Evolutionary conservation across 371 early-diverging fungal species (phyloP).

Genomic region (Coemansia sp.): DNA sequence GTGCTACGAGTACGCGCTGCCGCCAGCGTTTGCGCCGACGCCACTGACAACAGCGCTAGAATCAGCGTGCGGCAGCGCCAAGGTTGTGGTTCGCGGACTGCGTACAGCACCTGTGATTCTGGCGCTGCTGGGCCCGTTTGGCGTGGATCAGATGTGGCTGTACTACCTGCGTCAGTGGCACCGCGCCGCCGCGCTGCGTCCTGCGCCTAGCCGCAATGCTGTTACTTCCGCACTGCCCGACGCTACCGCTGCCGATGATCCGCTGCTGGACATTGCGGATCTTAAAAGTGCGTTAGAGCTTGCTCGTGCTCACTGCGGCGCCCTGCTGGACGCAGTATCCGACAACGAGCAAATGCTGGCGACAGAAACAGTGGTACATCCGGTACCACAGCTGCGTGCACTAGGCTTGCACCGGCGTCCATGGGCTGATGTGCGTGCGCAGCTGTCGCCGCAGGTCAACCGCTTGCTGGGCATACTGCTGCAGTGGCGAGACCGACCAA

Average conservation of each 20-base stretch:
- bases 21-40: slow-evolving; percentile 53
- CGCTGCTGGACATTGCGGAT: slow-evolving; percentile 13
- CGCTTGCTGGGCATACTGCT: slow-evolving; percentile 59
- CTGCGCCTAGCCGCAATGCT: slow-evolving; percentile 6
- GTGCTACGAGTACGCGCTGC: slow-evolving; percentile 54
- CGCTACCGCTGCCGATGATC: background rate
- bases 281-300: slow-evolving; percentile 31
- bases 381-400: slow-evolving; percentile 20
- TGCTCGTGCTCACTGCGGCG: slow-evolving; percentile 19
- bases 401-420: slow-evolving; percentile 26
- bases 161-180: slow-evolving; percentile 44
- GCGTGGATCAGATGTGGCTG: slow-evolving; percentile 50
- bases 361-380: background rate
- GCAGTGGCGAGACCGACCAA: slow-evolving; percentile 30
- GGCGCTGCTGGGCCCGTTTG: slow-evolving; percentile 39
- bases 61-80: slow-evolving; percentile 47
- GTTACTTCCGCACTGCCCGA: background rate
- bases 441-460: slow-evolving; percentile 63
- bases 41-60: slow-evolving; percentile 51
- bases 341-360: background rate
- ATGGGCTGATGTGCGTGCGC: slow-evolving; percentile 19
- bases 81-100: slow-evolving; percentile 53
- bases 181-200: slow-evolving; percentile 20
- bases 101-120: slow-evolving; percentile 26
- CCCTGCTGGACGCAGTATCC: background rate